A percentile compares a stretch with the other conserved stretches of the same genome.
Evolutionary conservation across 805 yeast genomes (phyloP).

Genomic region (Myxozyma neglecta): DNA sequence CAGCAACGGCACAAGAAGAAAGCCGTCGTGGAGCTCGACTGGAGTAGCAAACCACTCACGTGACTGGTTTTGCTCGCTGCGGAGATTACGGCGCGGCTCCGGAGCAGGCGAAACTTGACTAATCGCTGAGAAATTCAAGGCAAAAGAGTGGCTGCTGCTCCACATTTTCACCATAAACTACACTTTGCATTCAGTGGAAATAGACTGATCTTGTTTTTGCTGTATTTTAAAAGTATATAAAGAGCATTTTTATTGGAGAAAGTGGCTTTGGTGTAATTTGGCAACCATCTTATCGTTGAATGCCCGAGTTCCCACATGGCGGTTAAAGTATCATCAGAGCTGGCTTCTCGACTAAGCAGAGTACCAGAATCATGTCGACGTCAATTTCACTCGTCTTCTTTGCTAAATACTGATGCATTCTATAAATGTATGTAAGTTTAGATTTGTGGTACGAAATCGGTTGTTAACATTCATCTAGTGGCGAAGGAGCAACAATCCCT

Average conservation of each 20-base stretch:
- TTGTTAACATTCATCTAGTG: not conserved
- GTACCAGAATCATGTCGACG: not conserved
- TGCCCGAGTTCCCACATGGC: not conserved
- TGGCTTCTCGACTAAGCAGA: not conserved
- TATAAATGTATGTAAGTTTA: not conserved
- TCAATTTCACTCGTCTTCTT: not conserved
- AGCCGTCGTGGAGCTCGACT: not conserved
- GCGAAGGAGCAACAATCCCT: conserved; percentile 9
- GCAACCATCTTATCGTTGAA: not conserved
- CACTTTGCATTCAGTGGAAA: not conserved
- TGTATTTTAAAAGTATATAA: not conserved
- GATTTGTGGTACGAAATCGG: too few species aligned
- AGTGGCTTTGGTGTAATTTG: not conserved
- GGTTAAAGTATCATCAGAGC: not conserved
- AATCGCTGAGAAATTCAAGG: not conserved
- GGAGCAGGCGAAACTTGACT: not conserved
- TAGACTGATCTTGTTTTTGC: not conserved
- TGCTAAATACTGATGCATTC: not conserved
- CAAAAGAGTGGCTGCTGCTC: not conserved
- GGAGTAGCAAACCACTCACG: not conserved
- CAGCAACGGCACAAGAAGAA: not conserved
- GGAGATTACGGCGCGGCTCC: not conserved
- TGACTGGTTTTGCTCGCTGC: not conserved
- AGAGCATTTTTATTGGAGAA: not conserved
- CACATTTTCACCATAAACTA: not conserved